Evolutionary conservation across 2,329 filamentous ascomycete species (phyloP).

Genomic region (Neobulgaria alba): DNA sequence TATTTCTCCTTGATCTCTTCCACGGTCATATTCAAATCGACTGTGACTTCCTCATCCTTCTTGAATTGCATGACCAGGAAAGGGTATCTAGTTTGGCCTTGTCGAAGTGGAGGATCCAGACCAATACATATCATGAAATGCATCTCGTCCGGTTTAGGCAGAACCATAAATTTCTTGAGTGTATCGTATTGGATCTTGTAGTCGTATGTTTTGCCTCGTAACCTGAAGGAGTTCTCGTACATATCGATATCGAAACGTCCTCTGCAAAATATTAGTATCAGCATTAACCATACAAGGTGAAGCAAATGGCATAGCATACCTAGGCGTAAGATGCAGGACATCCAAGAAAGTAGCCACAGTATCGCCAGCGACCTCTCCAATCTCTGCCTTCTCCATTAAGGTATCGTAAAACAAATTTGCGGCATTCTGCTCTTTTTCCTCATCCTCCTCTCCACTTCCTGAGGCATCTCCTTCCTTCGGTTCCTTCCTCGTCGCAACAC

Average conservation of each 20-base stretch:
- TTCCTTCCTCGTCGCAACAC: conserved; percentile 73
- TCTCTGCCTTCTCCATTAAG: conserved; percentile 96
- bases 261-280: conserved; percentile 42
- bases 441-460: conserved; percentile 45
- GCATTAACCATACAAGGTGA: conserved; percentile 1
- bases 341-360: conserved; percentile 97
- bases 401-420: conserved; percentile 98
- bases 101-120: conserved; percentile 85
- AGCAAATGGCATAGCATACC: no score
- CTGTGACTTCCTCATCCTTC: conserved; percentile 91
- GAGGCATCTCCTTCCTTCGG: conserved; percentile 55
- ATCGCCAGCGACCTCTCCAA: conserved; percentile 97
- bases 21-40: conserved; percentile 93
- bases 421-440: conserved; percentile 82
- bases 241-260: conserved; percentile 99
- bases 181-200: conserved; percentile 99
- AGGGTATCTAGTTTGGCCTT: conserved; percentile 95
- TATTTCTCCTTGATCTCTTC: conserved; percentile 79
- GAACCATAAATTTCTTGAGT: conserved; percentile 98
- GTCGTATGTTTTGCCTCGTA: conserved; percentile 98
- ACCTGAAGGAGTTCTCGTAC: conserved; percentile 94
- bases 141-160: conserved; percentile 96
- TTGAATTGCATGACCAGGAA: conserved; percentile 99
- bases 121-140: conserved; percentile 93
- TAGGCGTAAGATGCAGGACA: conserved; percentile 91